Base-by-base conservation (phyloP, 179 eudicot genomes). In the Nepenthes alata region DNA sequence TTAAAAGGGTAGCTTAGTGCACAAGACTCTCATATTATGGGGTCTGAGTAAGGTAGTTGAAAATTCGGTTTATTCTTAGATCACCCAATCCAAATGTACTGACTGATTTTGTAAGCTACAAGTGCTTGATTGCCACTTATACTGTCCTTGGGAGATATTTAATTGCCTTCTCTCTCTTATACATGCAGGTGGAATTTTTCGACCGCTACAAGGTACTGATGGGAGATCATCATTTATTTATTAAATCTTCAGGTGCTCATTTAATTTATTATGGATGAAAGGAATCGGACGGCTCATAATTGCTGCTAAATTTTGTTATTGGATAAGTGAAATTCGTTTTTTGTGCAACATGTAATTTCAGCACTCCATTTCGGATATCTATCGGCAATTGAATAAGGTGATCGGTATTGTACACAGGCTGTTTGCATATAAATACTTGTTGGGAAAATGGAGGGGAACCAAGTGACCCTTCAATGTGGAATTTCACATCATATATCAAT, bases 141-240 rank as follows among this genome's bases (percentile, higher is more conserved):
- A 49, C 4, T 52, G 37, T 35, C n/a, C n/a, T 34, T 34, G 59
- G 13, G 2, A 8, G 37, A 53, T 53, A 51, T 62, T 68, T 61
- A 65, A 45, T 49, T 59, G 61, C 35, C 35, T 44, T 5, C 67
- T 61, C 25, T 53, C n/a, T 61, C 74, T 58, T 72, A n/a, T 67
- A 38, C 67, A 52, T 74, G 73, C 88, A 93, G 98, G 89, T 87
- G 75, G 97, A 83, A 64, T 93, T 93, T 78, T 93, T 89, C 57
- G 98, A 93, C 76, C 71, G 74, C 11, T 83, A 93, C 87, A 93
- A 93, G 98, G 98, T 89, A 81, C 52, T 14, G 11, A 4, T 47
- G 55, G 55, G 55, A 13, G 6, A 52, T 12, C 2, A 52, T 52
- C 55, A 52, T 52, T n/a, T 52, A 48, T 8, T 52, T n/a, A 6